Base-by-base conservation (phyloP, 768 basidiomycete genomes). In the Kwoniella pini region DNA sequence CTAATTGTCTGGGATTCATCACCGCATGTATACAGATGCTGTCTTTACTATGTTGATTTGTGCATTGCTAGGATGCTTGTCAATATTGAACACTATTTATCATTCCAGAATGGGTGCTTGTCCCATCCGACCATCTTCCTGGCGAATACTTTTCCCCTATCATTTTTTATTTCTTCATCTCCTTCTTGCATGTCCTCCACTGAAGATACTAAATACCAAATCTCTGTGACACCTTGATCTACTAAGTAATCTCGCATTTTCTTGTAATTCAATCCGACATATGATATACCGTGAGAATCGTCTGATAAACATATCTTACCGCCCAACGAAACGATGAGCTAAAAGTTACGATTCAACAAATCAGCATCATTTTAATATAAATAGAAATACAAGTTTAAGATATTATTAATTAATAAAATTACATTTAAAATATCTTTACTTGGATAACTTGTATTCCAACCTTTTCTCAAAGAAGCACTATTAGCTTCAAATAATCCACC, bases 401-500 rank as follows among this genome's bases (percentile, higher is more conserved):
- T n/a, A n/a, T n/a, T n/a, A n/a, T n/a, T n/a, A n/a, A n/a, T n/a
- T n/a, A n/a, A n/a, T n/a, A n/a, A n/a, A n/a, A n/a, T n/a, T 67
- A 88, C 94, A 81, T 86, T 74, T 11, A 90, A 79, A 13, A 95
- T 83, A 65, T 96, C 92, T 55, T 79, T 76, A 1, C 84, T 90
- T 0, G 96, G 95, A 79, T 94, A 98, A 3, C 88, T 84, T 2
- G 85, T 84, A 10, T 80, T 76, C 96, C 96, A 98, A 12, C 88
- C 86, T 74, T 98, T 99, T 70, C 92, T 81, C 72, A 97, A 87
- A 9, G 93, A 92, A 10, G 96, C 90, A 22, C 92, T 87, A 69
- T 95, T 98, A 31, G 90, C 80, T 79, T 99, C 96, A 71, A 98
- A 97, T 59, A 96, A 78, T 2, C 90, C 95, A 1, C 93, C 94